Base-by-base conservation (phyloP, 2,329 filamentous ascomycete genomes). In the Sporothrix brasiliensis region DNA sequence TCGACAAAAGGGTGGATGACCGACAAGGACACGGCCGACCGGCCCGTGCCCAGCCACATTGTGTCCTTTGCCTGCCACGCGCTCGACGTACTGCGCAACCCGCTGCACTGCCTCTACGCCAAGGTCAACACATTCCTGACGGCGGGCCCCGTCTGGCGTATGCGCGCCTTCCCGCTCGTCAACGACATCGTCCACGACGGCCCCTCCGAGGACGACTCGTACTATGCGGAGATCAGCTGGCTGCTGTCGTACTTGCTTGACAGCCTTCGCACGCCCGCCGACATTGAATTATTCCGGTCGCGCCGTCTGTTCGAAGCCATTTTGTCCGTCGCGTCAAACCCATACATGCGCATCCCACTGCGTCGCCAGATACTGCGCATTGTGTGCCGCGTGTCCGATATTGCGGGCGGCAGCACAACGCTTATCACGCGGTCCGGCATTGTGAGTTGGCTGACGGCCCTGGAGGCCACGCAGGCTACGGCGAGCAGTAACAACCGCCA, bases 101-200 rank as follows among this genome's bases (percentile, higher is more conserved):
- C 94, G 0, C 84, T 93, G 19, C 92, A 97, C 77, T 88, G 87
- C 72, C 86, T 97, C 50, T 98, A 97, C 78, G 87, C 89, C 71
- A 97, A 97, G 78, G 82, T 95, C 79, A 97, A 97, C 81, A 84
- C 85, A 6, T 97, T 94, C 78, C 86, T 98, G 49, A 92, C 92
- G 27, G 89, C 89, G 67, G 87, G 89, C 0, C 94, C 94, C 0
- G 79, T 84, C 30, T 98, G 94, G 94, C 85, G 89, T 6, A 44
- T 67, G 49, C 77, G 89, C 21, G 87, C 92, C 76, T 87, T 95
- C 30, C 86, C 95, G 9, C 83, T 94, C n/a, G 87, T 88, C 30
- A 84, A 87, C 74, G 84, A 86, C 73, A 82, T 90, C 67, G 81
- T 90, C 13, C 84, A 87, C 71, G 86, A 88, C 68, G 86, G 89